These are phyloP conservation scores for Stentor roeselii DNA, from an alignment of 73 alveolate species.

Conservation along the genomic window DNA sequence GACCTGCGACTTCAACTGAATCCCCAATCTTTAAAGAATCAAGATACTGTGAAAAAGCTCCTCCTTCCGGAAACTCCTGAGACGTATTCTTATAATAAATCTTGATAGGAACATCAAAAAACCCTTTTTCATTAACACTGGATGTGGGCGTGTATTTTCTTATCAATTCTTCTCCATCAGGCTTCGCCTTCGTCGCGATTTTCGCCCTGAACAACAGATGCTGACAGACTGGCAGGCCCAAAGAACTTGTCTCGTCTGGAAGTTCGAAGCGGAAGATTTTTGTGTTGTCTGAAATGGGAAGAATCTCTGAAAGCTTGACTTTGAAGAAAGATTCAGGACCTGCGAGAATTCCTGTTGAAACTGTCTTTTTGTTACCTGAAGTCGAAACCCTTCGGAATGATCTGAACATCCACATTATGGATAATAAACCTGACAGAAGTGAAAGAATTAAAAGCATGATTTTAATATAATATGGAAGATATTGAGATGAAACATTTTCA, in stretches of 20 bases:
- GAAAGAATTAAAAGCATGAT: too few relatives aligned
- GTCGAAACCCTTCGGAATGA: background rate
- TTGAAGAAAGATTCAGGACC: slow-evolving; percentile 13
- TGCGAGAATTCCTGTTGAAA: slow-evolving; percentile 10
- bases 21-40: slow-evolving; percentile 59
- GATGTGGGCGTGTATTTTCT: slow-evolving; percentile 70
- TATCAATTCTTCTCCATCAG: slow-evolving; percentile 52
- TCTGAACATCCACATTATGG: slow-evolving; percentile 16
- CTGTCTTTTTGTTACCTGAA: background rate
- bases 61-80: slow-evolving; percentile 72
- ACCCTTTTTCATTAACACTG: slow-evolving; percentile 41
- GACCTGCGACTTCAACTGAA: slow-evolving; percentile 53
- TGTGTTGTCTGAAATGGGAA: slow-evolving; percentile 42
- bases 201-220: slow-evolving; percentile 58
- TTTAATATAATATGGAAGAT: too few relatives aligned
- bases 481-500: too few relatives aligned
- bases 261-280: slow-evolving; percentile 52
- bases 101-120: slow-evolving; percentile 57
- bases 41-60: slow-evolving; percentile 56
- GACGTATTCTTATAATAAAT: slow-evolving; percentile 45
- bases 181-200: slow-evolving; percentile 47
- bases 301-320: slow-evolving; percentile 4
- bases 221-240: slow-evolving; percentile 68
- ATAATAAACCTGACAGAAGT: background rate
- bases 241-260: slow-evolving; percentile 45